Evolutionary conservation across 768 basidiomycete genomes (phyloP).

Genomic region (Hericium rajendrae): DNA sequence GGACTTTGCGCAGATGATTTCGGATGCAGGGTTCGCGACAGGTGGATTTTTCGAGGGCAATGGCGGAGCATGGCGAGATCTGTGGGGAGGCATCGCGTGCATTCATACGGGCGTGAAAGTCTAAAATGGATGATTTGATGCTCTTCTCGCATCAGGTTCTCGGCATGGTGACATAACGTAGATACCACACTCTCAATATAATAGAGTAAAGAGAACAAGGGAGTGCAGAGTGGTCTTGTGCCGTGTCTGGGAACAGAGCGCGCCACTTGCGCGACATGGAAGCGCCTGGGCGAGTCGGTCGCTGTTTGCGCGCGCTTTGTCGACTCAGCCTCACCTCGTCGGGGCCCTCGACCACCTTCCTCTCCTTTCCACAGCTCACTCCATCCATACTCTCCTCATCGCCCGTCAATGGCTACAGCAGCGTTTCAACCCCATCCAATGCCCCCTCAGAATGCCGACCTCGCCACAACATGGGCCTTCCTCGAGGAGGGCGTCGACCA

Average conservation of each 20-base stretch:
- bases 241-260: not conserved
- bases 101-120: constrained; percentile 81
- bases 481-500: constrained; percentile 85
- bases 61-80: constrained; percentile 76
- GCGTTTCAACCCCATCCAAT: constrained; percentile 25
- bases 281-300: not conserved
- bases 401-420: constrained; percentile 4
- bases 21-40: constrained; percentile 72
- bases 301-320: not conserved
- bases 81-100: constrained; percentile 84
- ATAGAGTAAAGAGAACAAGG: not conserved
- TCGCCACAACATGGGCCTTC: constrained; percentile 80
- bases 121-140: constrained; percentile 21
- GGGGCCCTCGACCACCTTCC: not conserved
- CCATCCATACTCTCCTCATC: not conserved
- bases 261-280: not conserved
- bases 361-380: constrained; percentile 5
- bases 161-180: too few species aligned
- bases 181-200: too few species aligned
- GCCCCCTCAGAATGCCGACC: constrained; percentile 58
- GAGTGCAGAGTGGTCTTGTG: not conserved
- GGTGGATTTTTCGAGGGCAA: constrained; percentile 51
- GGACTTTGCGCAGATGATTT: constrained; percentile 84
- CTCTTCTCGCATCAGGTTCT: too few species aligned
- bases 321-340: not conserved